These are phyloP conservation scores for Brassica nigra DNA, from an alignment of 345 rosid genomes.

Conservation along the genomic window DNA sequence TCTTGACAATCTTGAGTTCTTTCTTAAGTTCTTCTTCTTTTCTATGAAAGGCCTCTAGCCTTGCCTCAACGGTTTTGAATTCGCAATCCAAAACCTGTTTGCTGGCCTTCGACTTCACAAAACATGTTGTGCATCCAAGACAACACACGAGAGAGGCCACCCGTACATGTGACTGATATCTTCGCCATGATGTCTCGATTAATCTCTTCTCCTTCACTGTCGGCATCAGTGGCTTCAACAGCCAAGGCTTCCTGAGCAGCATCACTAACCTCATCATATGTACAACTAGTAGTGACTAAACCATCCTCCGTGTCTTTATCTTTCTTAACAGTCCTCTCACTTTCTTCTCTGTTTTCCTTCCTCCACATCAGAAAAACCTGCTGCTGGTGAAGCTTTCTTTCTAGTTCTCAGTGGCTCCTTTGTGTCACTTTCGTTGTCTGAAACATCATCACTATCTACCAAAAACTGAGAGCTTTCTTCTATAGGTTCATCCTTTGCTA, in stretches of 20 bases:
- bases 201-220: slow-evolving; percentile 57
- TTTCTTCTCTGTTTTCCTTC: slow-evolving; percentile 56
- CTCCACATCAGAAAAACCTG: slow-evolving; percentile 36
- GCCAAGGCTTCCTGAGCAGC: slow-evolving; percentile 40
- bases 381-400: slow-evolving; percentile 48
- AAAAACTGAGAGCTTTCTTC: slow-evolving; percentile 32
- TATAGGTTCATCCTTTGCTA: slow-evolving; percentile 28
- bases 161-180: slow-evolving; percentile 75
- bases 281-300: background rate
- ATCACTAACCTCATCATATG: slow-evolving; percentile 56
- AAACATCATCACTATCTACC: slow-evolving; percentile 17
- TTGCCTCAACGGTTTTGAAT: slow-evolving; percentile 85
- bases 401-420: slow-evolving; percentile 40
- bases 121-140: slow-evolving; percentile 83
- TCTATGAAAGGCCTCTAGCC: slow-evolving; percentile 72
- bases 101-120: slow-evolving; percentile 86
- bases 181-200: slow-evolving; percentile 59
- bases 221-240: slow-evolving; percentile 46
- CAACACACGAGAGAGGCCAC: slow-evolving; percentile 97
- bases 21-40: slow-evolving; percentile 81
- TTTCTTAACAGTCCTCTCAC: slow-evolving; percentile 46
- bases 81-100: slow-evolving; percentile 70
- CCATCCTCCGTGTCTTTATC: slow-evolving; percentile 43
- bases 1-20: slow-evolving; percentile 71
- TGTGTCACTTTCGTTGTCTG: slow-evolving; percentile 39